A percentile compares a stretch with the other conserved stretches of the same genome.
These are phyloP conservation scores for Lasiodiplodia sp. DNA, from an alignment of 2,329 filamentous ascomycete genomes.

Conservation along the genomic window DNA sequence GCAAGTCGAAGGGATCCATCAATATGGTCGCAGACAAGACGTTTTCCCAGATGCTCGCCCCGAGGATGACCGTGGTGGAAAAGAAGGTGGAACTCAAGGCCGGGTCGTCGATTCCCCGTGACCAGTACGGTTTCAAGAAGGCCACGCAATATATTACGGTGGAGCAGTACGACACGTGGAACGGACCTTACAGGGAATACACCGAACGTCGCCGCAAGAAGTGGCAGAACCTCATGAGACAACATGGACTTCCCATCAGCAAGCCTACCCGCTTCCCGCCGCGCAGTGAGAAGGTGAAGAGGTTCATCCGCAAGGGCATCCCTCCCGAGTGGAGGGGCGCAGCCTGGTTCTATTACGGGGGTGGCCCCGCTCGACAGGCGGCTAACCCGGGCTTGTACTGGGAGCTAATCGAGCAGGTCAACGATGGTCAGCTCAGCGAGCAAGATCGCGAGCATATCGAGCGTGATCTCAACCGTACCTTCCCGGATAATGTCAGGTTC, in stretches of 20 bases:
- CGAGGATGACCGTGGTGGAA: background rate
- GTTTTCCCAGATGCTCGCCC: conserved; percentile 24
- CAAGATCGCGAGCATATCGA: conserved; percentile 91
- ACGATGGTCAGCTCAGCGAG: conserved; percentile 67
- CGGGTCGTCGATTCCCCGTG: conserved; percentile 59
- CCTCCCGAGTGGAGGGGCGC: conserved; percentile 93
- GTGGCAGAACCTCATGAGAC: conserved; percentile 80
- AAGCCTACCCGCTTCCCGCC: conserved; percentile 80
- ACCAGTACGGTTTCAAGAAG: conserved; percentile 94
- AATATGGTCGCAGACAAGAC: conserved; percentile 17
- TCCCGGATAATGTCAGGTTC: conserved; percentile 92
- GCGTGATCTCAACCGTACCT: conserved; percentile 90
- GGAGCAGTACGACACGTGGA: conserved; percentile 84
- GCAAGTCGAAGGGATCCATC: conserved; percentile 6
- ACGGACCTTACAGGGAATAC: conserved; percentile 75
- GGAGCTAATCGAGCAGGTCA: conserved; percentile 70
- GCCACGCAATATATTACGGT: conserved; percentile 78
- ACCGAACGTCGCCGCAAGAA: conserved; percentile 78
- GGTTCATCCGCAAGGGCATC: conserved; percentile 91
- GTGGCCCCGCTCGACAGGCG: conserved; percentile 79
- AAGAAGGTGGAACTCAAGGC: conserved; percentile 2
- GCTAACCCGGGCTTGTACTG: conserved; percentile 81
- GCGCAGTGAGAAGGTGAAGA: conserved; percentile 81
- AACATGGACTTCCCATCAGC: conserved; percentile 75
- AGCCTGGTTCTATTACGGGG: conserved; percentile 96